A percentile compares a stretch with the other conserved stretches of the same genome.
Evolutionary conservation across 2,329 filamentous ascomycete genomes (phyloP).

Genomic region (Phialophora expanda): DNA sequence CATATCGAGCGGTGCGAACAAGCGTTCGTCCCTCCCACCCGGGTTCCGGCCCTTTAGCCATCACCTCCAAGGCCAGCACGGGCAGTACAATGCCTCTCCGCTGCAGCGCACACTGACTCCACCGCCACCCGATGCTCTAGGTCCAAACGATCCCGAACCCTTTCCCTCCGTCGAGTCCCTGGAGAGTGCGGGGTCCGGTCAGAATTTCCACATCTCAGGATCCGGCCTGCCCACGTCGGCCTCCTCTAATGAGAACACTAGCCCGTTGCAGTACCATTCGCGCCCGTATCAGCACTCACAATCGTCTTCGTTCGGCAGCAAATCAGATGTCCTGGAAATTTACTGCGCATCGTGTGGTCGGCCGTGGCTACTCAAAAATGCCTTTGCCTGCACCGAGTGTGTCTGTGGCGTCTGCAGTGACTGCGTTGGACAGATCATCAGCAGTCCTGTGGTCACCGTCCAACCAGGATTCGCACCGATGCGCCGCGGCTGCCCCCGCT

Average conservation of each 20-base stretch:
- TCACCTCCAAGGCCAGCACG: conserved; percentile 47
- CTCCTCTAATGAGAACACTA: conserved; percentile 63
- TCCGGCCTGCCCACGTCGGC: conserved; percentile 70
- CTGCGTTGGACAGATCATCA: conserved; percentile 67
- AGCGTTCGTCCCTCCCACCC: conserved; percentile 67
- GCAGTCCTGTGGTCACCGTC: conserved; percentile 47
- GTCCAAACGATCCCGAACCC: conserved; percentile 69
- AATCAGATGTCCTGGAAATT: conserved; percentile 71
- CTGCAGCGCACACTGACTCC: conserved; percentile 89
- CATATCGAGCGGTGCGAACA: conserved; percentile 45
- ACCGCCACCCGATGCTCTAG: conserved; percentile 67
- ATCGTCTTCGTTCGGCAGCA: conserved; percentile 57
- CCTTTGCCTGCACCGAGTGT: conserved; percentile 93
- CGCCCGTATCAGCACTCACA: conserved; percentile 55
- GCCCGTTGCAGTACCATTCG: conserved; percentile 53
- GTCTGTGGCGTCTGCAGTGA: conserved; percentile 90
- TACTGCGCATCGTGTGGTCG: conserved; percentile 89
- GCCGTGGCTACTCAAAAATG: conserved; percentile 76
- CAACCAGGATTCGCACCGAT: conserved; percentile 43
- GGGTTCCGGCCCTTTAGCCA: conserved; percentile 54
- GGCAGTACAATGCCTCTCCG: conserved; percentile 80
- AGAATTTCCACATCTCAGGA: conserved; percentile 72
- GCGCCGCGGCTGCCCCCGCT: conserved; percentile 53
- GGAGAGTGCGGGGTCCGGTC: conserved; percentile 62
- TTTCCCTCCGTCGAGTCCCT: conserved; percentile 89